These are phyloP conservation scores for Cladophialophora yegresii DNA, from an alignment of 2,329 filamentous ascomycete species.

Conservation along the genomic window DNA sequence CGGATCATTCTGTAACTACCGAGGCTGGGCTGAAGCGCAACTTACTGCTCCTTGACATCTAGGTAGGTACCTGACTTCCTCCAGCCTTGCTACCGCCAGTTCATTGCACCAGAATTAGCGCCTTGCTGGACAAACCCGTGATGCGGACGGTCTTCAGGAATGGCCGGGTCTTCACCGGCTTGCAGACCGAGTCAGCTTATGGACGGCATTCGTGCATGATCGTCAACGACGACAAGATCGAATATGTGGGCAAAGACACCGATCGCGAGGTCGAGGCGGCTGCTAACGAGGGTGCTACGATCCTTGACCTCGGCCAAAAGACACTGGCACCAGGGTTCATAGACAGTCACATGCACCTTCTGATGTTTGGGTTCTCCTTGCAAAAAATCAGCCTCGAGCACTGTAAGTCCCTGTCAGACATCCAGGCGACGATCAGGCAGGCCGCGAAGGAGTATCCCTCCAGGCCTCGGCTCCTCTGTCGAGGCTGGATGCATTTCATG, in stretches of 20 bases:
- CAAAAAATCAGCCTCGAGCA: conserved; percentile 49
- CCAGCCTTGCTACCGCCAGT: background rate
- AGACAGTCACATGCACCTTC: conserved; percentile 54
- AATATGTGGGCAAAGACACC: conserved; percentile 45
- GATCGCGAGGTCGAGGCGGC: conserved; percentile 36
- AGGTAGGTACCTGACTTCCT: background rate
- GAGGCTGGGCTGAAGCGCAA: background rate
- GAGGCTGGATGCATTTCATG: conserved; percentile 54
- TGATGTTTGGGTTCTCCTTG: conserved; percentile 54
- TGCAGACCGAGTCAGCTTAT: conserved; percentile 4
- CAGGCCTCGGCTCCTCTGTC: conserved; percentile 49
- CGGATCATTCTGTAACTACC: no score
- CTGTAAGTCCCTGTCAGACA: conserved; percentile 49
- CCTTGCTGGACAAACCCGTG: background rate
- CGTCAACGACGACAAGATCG: conserved; percentile 46
- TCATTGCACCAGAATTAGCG: background rate
- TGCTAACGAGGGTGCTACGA: conserved; percentile 29
- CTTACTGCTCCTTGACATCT: background rate
- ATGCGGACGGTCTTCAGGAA: conserved; percentile 34
- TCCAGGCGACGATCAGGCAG: conserved; percentile 46
- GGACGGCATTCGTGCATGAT: conserved; percentile 42
- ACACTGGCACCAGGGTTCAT: conserved; percentile 53
- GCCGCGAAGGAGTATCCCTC: conserved; percentile 47
- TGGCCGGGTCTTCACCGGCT: conserved; percentile 41
- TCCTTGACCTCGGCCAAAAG: conserved; percentile 43